Base-by-base conservation (phyloP, 129 eudicot species). In the Centaurea solstitialis region DNA sequence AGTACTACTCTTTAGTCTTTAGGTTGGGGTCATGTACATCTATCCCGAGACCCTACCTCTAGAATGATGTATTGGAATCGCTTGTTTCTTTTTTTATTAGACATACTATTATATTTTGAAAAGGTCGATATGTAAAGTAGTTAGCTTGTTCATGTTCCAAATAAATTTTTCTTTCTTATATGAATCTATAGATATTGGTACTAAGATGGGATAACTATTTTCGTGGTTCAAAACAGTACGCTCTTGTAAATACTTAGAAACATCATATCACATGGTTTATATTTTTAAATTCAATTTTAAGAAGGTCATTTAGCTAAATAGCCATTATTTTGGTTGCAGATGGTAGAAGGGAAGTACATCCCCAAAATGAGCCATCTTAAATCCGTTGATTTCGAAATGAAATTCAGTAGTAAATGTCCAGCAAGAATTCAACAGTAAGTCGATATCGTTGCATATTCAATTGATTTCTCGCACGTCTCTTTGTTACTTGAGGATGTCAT, bases 391-490 rank as follows among this genome's bases (percentile, higher is more conserved):
- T 70, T 28, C 11, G 89, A 88, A 77, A 57, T 79, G 23, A 90
- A 82, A 82, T 88, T 90, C 74, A 78, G 39, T 11, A 84, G 89
- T 80, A 84, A 81, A 72, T 88, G 90, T 79, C 91, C 92, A 0
- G 83, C 87, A 35, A 70, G 83, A 84, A 79, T 90, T 79, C 84
- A 87, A 81, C 88, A 90, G 94, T 90, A 84, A 86, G 90, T 86
- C 57, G 3, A 43, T 38, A 75, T 4, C 11, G 4, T 40, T 47
- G 6, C 74, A 13, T 37, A 13, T 37, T 35, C 47, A 23, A 59
- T 39, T 9, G 23, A 38, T 64, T 24, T 39, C 17, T 47, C 67
- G 59, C 47, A n/a, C 15, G 1, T 43, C 28, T 38, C 38, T 13
- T 71, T 43, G 12, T 11, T 47, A 3, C 12, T 17, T 6, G 6